Evolutionary conservation across 305 asterid genomes (phyloP).

Genomic region (Solanum aculeatissimum): DNA sequence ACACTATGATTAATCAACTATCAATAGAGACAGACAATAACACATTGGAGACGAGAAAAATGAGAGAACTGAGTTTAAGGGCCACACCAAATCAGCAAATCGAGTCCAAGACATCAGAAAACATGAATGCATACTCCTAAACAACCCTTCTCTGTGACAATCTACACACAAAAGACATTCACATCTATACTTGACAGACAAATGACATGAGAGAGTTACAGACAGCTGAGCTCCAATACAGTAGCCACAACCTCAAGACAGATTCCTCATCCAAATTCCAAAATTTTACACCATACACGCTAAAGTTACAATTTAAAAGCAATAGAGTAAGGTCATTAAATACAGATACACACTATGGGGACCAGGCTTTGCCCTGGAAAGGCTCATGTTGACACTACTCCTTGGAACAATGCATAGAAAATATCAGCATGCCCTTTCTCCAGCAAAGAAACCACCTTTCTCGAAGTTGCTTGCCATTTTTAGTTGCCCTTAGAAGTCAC

Average conservation of each 20-base stretch:
- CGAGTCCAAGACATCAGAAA: neutral
- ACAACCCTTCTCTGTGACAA: neutral
- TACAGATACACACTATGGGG: neutral
- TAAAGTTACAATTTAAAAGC: neutral
- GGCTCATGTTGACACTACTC: neutral
- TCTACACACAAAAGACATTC: neutral
- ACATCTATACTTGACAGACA: neutral
- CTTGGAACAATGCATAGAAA: neutral
- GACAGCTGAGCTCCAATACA: neutral
- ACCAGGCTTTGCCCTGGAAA: neutral
- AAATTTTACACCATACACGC: neutral
- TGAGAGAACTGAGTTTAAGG: neutral
- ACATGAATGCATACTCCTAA: neutral
- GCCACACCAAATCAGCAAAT: neutral
- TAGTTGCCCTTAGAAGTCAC: neutral
- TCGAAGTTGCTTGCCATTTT: neutral
- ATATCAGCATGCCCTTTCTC: neutral
- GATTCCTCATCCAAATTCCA: neutral
- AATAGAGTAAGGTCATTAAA: neutral
- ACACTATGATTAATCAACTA: neutral
- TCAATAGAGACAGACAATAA: neutral
- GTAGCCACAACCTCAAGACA: neutral
- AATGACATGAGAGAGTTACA: neutral
- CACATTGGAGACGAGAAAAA: conserved; percentile 3
- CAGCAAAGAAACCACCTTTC: neutral